Conservation (phyloP, 1,284 basidiomycete species). For the Cystobasidiaceae sp. region DNA sequence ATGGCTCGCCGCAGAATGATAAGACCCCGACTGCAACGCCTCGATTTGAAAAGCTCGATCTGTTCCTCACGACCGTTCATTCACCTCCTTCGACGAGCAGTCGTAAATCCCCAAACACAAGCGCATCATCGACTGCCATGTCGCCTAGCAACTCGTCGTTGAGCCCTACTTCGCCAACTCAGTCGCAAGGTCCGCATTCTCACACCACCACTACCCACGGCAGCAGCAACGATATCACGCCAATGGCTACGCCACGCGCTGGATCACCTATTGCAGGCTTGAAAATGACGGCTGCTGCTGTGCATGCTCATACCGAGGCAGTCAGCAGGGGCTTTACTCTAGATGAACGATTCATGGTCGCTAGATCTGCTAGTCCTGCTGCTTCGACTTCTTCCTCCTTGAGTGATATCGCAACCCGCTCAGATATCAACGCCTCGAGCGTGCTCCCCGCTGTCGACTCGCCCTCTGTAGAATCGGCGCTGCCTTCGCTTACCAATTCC, state of each 20-base stretch:
- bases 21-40: slow-evolving; percentile 15
- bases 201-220: neutral
- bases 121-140: neutral
- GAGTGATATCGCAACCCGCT: no score
- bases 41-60: neutral
- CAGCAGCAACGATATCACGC: slow-evolving; percentile 8
- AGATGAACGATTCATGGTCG: no score
- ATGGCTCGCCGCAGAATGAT: neutral
- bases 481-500: no score
- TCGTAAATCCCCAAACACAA: neutral
- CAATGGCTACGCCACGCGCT: slow-evolving; percentile 10
- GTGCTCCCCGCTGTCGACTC: no score
- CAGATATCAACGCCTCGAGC: no score
- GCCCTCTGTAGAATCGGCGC: no score
- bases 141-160: neutral
- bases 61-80: neutral
- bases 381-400: no score
- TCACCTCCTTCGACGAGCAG: neutral
- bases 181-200: neutral
- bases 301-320: neutral
- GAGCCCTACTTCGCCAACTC: neutral
- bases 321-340: neutral
- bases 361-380: no score
- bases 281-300: slow-evolving; percentile 1
- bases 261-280: slow-evolving; percentile 9